Base-by-base conservation (phyloP, 208 protist genomes). In the Trypanosoma mega region DNA sequence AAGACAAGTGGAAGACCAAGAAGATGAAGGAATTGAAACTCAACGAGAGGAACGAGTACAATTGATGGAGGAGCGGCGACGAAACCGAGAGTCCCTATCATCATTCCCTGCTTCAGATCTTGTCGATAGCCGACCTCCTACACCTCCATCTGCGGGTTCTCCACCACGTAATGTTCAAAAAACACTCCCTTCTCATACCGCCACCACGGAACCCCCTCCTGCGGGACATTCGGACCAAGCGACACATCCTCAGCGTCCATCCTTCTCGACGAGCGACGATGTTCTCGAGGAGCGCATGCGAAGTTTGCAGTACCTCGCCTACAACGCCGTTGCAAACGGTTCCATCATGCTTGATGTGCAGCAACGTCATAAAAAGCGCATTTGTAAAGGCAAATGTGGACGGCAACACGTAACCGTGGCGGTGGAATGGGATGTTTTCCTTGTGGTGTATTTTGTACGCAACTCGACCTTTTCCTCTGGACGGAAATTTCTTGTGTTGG, bases 381-480 rank as follows among this genome's bases (percentile, higher is more conserved):
- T 91, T 8, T 77, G 74, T 9, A 74, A 78, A 23, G 87, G 87
- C 26, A 82, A 81, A 51, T 92, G 82, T 77, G 72, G 74, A 2
- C 24, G 53, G 18, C 83, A 90, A 70, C 75, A 68, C 54, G 79
- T 94, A 18, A 68, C 72, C n/a, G 65, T 94, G 18, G 78, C 79
- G 26, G 57, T 94, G 16, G 83, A 94, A 74, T 94, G 87, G 71
- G 74, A 85, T 63, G 76, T 87, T 30, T 75, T 92, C 56, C 69
- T 92, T 53, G 78, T 94, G 45, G 49, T 94, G 26, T 84, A 79
- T 60, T 90, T 92, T 54, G 80, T 88, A 53, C 78, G 76, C 69
- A 78, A 67, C 27, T 52, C 72, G 20, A 51, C 56, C 1, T 65
- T 93, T 29, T 64, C 78, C 39, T 69, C 69, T 37, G 67, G 65